Evolutionary conservation across 2,329 filamentous ascomycete genomes (phyloP), one percentile per base, ranked within the genome.

Genomic region (Fusarium luffae): DNA sequence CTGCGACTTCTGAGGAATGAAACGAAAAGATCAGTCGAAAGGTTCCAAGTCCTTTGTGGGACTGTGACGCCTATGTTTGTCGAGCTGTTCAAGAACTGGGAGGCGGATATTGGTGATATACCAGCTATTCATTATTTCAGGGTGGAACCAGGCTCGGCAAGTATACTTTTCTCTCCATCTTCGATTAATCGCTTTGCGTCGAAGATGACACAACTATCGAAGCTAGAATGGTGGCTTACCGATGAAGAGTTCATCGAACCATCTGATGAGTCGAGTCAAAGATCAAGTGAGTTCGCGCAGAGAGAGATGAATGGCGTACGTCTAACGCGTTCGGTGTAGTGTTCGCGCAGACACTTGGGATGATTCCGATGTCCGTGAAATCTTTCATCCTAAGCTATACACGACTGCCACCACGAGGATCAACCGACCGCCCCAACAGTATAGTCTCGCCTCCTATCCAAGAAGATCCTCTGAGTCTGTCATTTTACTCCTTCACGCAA

Each of bases 111-210:
- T 12, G 21, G 19, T 11, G 13, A 58, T 10, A 28, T 60, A 16
- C 27, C 58, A 6, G 21, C 58, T 18, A 10, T 66, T 16, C 49
- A 16, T 18, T 49, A 52, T 21, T 64, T 66, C 14, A 40, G 52
- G 13, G 47, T 59, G 6, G 48, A 64, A 23, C 37, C 63, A 14
- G 23, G 49, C 6, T 66, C 63, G 2, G 48, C 12, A 11, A 57
- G 52, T 11, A 51, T 66, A 12, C 14, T 66, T 13, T 66, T 66
- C 13, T 48, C 63, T 2, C 54, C 63, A 7, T 37, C 54, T 12
- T 61, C 63, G 3, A 52, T 66, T 8, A 60, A 44, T 2, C 19
- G 28, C 1, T 51, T 66, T 3, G 41, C 55, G 4, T 47, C 61
- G 3, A 66, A 48, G 41, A 66, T 66, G 63, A 47, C 34, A 5